Evolutionary conservation across 108 stramenopile genomes (phyloP).

Genomic region (Epithemia pelagica): DNA sequence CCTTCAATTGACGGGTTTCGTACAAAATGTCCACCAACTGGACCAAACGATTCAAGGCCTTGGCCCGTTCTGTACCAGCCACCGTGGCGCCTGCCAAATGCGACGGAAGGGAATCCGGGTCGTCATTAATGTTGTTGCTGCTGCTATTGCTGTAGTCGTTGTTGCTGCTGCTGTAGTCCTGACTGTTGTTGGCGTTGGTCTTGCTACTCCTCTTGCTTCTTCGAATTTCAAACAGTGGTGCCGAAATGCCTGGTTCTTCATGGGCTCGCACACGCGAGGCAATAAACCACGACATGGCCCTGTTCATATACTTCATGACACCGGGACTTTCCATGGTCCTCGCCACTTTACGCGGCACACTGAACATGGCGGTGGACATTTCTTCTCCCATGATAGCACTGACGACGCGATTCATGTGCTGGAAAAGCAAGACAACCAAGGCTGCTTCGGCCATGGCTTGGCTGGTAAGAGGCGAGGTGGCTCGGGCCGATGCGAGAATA

Average conservation of each 20-base stretch:
- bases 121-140: not conserved
- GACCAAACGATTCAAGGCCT: not conserved
- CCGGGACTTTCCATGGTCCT: conserved; percentile 6
- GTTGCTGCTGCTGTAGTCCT: no score
- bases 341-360: not conserved
- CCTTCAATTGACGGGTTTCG: not conserved
- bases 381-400: conserved; percentile 3
- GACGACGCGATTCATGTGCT: conserved; percentile 1
- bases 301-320: not conserved
- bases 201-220: no score
- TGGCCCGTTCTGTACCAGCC: conserved; percentile 1
- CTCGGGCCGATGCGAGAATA: not conserved
- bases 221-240: not conserved
- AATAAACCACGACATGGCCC: not conserved
- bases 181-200: no score
- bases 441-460: conserved; percentile 8
- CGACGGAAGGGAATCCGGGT: not conserved
- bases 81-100: conserved; percentile 1
- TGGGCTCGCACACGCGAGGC: not conserved
- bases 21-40: not conserved
- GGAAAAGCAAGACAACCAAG: not conserved
- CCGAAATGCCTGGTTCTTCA: conserved; percentile 1
- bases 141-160: no score
- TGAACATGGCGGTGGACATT: conserved; percentile 4
- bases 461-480: not conserved